A percentile compares a stretch with the other conserved stretches of the same genome.
Evolutionary conservation across 1,284 basidiomycete species (phyloP).

Genomic region (Phellopilus nigrolimitatus): DNA sequence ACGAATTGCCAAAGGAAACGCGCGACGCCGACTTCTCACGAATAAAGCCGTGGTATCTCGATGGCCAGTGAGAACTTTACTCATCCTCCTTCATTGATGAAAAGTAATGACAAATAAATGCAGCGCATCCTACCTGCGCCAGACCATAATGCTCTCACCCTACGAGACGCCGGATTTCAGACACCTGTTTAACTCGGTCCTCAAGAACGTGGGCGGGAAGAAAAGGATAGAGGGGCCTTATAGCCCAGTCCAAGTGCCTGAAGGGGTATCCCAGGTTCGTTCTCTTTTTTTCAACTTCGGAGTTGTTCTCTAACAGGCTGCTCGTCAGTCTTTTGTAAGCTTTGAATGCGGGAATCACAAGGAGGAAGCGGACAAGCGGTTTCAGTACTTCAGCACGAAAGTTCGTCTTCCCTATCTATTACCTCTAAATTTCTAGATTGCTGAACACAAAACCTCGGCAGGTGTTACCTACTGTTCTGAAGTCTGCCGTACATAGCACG

Average conservation of each 20-base stretch:
- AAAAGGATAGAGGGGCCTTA: slow-evolving; percentile 65
- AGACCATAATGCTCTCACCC: slow-evolving; percentile 84
- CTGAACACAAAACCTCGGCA: too few species aligned
- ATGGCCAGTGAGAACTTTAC: slow-evolving; percentile 65
- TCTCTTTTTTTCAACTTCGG: background rate
- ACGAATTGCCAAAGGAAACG: slow-evolving; percentile 87
- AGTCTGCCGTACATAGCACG: slow-evolving; percentile 87
- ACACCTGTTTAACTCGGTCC: slow-evolving; percentile 63
- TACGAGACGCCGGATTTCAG: slow-evolving; percentile 90
- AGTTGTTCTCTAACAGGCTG: slow-evolving; percentile 1
- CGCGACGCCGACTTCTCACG: slow-evolving; percentile 95
- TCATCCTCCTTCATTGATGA: background rate
- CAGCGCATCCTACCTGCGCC: slow-evolving; percentile 79
- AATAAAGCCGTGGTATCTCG: slow-evolving; percentile 97
- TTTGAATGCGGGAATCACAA: slow-evolving; percentile 73
- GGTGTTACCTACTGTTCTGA: slow-evolving; percentile 77
- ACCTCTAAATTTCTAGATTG: too few species aligned
- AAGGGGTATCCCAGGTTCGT: slow-evolving; percentile 73
- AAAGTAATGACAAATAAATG: slow-evolving; percentile 5
- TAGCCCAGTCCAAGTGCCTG: slow-evolving; percentile 68
- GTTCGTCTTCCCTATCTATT: slow-evolving; percentile 33
- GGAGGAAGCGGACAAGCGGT: slow-evolving; percentile 84
- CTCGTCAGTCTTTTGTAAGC: slow-evolving; percentile 56
- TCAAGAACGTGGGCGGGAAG: slow-evolving; percentile 87
- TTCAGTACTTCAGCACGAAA: slow-evolving; percentile 84